Base-by-base conservation (phyloP, 2,329 filamentous ascomycete genomes). In the Diaporthe australafricana region DNA sequence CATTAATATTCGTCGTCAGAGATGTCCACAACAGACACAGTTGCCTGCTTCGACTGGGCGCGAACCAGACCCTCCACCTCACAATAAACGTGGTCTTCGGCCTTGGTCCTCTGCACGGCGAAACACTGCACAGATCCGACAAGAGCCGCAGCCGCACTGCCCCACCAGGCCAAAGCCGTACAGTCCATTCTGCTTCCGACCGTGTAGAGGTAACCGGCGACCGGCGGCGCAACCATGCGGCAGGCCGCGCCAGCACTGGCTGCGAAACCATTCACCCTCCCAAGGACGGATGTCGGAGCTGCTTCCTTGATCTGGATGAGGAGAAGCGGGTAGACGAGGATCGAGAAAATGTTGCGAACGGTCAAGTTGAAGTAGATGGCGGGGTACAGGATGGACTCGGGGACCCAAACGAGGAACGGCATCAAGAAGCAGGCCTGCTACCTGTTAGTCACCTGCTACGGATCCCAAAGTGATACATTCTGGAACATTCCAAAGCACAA, bases 291-390 rank as follows among this genome's bases (percentile, higher is more conserved):
- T 40, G 84, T 86, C 2, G 90, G 89, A 0, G 89, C 91, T 1
- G 89, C 89, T 77, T 92, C 89, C 80, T 92, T 92, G 84, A 93
- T 88, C 40, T 92, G 83, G 75, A 93, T 92, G 55, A 93, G 83
- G 47, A 92, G 85, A 6, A 92, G 84, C 2, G 90, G 91, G 77
- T 91, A 92, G n/a, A 91, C 83, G 68, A 90, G 84, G 76, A 92
- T 92, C 56, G 87, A 88, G 47, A 91, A 83, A 17, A 91, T 77
- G 76, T 91, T 92, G 68, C 90, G 87, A 48, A 92, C 78, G 0
- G 87, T 81, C 70, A 91, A 81, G 76, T 86, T 89, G 65, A 81
- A 72, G 78, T 92, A 92, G 72, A 93, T 90, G 66, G 87, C 88
- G 0, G 87, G 81, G 75, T 86, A 88, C 20, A 92, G 78, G 55